Conservation (phyloP, 164 flowering plant genomes). For the Houttuynia cordata region DNA sequence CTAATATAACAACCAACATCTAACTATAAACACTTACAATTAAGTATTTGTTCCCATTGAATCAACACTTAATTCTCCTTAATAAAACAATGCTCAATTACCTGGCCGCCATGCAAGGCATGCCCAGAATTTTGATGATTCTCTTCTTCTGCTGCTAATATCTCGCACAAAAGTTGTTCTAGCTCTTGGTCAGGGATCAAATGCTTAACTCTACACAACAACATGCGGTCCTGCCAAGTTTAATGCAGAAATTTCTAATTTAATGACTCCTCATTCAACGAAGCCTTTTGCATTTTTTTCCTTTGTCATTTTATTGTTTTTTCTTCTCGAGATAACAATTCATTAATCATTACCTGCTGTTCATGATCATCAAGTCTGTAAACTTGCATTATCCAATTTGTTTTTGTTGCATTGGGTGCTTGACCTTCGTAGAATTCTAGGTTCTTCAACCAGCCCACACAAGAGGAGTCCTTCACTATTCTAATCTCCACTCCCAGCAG, state of each 20-base stretch:
- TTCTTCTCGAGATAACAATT: not conserved
- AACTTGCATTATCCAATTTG: not conserved
- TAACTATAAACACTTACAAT: too few relatives aligned
- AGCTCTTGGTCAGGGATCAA: too few relatives aligned
- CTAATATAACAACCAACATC: too few relatives aligned
- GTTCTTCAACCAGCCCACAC: not conserved
- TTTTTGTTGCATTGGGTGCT: not conserved
- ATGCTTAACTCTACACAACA: not conserved
- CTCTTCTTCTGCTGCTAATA: not conserved
- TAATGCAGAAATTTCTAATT: not conserved
- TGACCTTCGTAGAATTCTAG: not conserved
- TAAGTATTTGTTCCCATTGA: too few relatives aligned
- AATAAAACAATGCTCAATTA: too few relatives aligned
- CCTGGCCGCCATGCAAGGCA: not conserved
- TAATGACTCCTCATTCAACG: not conserved
- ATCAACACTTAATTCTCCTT: too few relatives aligned
- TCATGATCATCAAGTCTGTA: not conserved
- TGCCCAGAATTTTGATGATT: not conserved
- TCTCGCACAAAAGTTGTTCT: not conserved
- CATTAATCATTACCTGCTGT: not conserved
- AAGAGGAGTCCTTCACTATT: not conserved
- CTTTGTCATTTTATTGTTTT: too few relatives aligned
- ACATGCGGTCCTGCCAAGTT: not conserved
- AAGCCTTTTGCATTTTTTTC: not conserved
- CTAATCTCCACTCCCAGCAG: not conserved